Evolutionary conservation across 257 asterid species (phyloP).

Genomic region (Henckelia pumila): DNA sequence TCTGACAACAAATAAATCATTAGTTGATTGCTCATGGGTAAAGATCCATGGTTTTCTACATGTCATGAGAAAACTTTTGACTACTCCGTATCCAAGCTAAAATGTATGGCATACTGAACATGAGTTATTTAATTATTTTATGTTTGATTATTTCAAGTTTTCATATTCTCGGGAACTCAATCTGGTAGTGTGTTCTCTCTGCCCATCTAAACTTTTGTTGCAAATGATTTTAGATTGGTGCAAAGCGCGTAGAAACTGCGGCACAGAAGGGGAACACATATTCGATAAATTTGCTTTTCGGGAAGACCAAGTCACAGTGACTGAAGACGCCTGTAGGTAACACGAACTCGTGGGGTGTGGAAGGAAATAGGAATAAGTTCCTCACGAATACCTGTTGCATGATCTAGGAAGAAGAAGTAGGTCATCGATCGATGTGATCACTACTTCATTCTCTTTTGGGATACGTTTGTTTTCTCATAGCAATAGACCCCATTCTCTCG

Average conservation of each 20-base stretch:
- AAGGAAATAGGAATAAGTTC: not conserved
- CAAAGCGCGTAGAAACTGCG: slow-evolving; percentile 72
- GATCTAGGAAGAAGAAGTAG: not conserved
- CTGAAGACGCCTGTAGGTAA: not conserved
- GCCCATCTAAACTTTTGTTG: slow-evolving; percentile 11
- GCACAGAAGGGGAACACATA: slow-evolving; percentile 77
- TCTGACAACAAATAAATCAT: not conserved
- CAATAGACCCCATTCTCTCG: not conserved
- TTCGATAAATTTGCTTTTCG: slow-evolving; percentile 73
- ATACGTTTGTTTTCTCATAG: too few relatives aligned
- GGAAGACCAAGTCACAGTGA: slow-evolving; percentile 44
- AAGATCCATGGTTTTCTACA: not conserved
- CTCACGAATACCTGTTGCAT: not conserved
- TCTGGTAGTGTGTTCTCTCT: slow-evolving; percentile 15
- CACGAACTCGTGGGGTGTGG: not conserved
- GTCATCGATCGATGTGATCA: not conserved
- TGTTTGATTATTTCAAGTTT: slow-evolving; percentile 9
- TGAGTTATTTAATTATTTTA: slow-evolving; percentile 1
- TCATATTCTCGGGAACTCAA: slow-evolving; percentile 9
- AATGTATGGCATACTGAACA: not conserved
- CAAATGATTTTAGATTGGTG: slow-evolving; percentile 64
- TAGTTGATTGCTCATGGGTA: not conserved
- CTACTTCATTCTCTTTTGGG: too few relatives aligned
- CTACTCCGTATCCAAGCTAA: not conserved
- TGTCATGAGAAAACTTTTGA: slow-evolving; percentile 6